Conservation (phyloP, 768 basidiomycete genomes). For the Leccinellum rugosiceps region DNA sequence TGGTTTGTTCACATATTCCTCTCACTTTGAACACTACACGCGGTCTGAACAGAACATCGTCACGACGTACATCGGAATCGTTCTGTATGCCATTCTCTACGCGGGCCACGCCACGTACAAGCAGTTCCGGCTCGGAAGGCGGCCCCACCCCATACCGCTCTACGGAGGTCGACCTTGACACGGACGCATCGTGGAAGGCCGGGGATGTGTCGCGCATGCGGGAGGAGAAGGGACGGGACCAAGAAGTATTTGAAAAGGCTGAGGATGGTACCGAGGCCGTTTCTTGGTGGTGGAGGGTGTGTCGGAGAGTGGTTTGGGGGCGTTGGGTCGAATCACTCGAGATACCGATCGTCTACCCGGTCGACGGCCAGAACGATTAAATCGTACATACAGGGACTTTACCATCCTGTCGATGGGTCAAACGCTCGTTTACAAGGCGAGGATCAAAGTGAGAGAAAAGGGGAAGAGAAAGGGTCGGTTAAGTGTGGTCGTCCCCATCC, state of each 20-base stretch:
- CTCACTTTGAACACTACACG: not conserved
- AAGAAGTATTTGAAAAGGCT: not conserved
- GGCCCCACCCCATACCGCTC: constrained; percentile 40
- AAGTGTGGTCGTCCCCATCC: not conserved
- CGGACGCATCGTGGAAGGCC: constrained; percentile 49
- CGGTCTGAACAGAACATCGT: constrained; percentile 43
- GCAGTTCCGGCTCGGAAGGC: constrained; percentile 26
- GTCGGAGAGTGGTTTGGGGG: not conserved
- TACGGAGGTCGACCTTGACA: constrained; percentile 49
- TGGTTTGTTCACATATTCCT: not conserved
- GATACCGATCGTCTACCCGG: not conserved
- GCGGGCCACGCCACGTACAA: constrained; percentile 42
- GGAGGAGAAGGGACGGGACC: constrained; percentile 21
- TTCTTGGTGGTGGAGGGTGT: not conserved
- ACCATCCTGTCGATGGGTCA: not conserved
- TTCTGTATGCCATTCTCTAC: constrained; percentile 45
- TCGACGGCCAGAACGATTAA: not conserved
- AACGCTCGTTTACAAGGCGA: not conserved
- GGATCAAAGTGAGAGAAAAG: not conserved
- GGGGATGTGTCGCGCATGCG: constrained; percentile 40
- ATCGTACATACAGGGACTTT: not conserved
- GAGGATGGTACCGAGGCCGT: not conserved
- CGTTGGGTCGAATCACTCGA: too few species aligned
- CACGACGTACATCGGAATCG: constrained; percentile 54
- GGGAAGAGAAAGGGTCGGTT: not conserved